Conservation (phyloP, 768 basidiomycete genomes). For the Hericium rajendrae region DNA sequence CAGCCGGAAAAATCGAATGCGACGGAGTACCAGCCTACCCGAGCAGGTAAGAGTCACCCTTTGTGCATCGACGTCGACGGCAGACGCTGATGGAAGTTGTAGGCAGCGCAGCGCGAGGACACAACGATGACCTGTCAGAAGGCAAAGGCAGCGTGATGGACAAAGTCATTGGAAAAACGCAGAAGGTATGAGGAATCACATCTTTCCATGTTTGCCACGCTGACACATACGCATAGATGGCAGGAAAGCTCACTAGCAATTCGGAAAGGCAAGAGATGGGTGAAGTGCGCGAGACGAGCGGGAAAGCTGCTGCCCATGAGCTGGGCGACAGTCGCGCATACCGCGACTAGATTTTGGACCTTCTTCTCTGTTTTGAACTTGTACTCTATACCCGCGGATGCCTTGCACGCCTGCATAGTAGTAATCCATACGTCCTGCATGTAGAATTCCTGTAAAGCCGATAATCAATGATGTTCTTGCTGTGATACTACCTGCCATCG, state of each 20-base stretch:
- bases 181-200: constrained; percentile 31
- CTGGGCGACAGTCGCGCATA: constrained; percentile 30
- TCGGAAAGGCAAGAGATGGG: constrained; percentile 47
- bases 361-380: too few relatives aligned
- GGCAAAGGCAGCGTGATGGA: constrained; percentile 38
- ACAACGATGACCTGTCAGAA: constrained; percentile 19
- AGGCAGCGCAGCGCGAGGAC: too few relatives aligned
- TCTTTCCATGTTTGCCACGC: not conserved
- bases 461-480: too few relatives aligned
- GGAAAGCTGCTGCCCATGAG: constrained; percentile 31
- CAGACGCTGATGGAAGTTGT: not conserved
- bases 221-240: constrained; percentile 24
- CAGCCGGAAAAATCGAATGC: not conserved
- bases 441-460: too few relatives aligned
- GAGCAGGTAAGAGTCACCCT: constrained; percentile 12
- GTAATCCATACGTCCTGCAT: too few relatives aligned
- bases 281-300: constrained; percentile 42
- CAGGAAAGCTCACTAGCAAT: constrained; percentile 40
- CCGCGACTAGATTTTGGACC: constrained; percentile 26
- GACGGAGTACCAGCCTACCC: not conserved
- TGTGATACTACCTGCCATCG: too few relatives aligned
- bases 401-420: too few relatives aligned
- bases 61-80: constrained; percentile 29
- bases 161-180: constrained; percentile 48
- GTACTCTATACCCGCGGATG: too few relatives aligned